Conservation (phyloP, 305 asterid species). For the Fraxinus latifolia region DNA sequence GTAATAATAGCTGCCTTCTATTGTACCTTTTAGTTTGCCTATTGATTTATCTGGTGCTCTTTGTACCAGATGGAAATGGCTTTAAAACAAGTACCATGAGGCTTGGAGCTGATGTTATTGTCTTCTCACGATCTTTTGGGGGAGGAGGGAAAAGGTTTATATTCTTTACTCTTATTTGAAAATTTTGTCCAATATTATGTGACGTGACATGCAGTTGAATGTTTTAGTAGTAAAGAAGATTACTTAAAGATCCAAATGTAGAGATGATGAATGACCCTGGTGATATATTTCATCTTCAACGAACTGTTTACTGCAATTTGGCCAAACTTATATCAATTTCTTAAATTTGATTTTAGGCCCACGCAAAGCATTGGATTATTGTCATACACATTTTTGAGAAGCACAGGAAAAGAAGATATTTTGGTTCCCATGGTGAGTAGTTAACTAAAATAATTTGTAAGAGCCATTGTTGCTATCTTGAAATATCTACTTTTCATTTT, state of each 20-base stretch:
- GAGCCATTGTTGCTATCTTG: constrained; percentile 6
- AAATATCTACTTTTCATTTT: background rate
- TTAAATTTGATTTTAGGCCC: constrained; percentile 37
- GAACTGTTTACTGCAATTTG: background rate
- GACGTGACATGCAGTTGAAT: constrained; percentile 4
- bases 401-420: constrained; percentile 86
- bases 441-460: constrained; percentile 3
- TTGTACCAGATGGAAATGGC: constrained; percentile 84
- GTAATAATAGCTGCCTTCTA: background rate
- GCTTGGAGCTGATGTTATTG: constrained; percentile 99
- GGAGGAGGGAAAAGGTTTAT: constrained; percentile 53
- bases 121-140: constrained; percentile 67
- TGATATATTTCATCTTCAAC: constrained; percentile 16
- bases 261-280: constrained; percentile 1
- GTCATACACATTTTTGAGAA: constrained; percentile 74
- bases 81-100: constrained; percentile 99
- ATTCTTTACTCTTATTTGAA: constrained; percentile 1
- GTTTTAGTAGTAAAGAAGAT: background rate
- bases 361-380: constrained; percentile 85
- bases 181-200: background rate
- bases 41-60: constrained; percentile 20
- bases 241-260: constrained; percentile 1
- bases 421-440: constrained; percentile 87
- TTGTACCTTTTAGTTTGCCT: constrained; percentile 16
- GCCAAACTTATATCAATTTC: constrained; percentile 3